These are phyloP conservation scores for Debaryomyces tyrocola DNA, from an alignment of 805 yeast species.

Conservation along the genomic window DNA sequence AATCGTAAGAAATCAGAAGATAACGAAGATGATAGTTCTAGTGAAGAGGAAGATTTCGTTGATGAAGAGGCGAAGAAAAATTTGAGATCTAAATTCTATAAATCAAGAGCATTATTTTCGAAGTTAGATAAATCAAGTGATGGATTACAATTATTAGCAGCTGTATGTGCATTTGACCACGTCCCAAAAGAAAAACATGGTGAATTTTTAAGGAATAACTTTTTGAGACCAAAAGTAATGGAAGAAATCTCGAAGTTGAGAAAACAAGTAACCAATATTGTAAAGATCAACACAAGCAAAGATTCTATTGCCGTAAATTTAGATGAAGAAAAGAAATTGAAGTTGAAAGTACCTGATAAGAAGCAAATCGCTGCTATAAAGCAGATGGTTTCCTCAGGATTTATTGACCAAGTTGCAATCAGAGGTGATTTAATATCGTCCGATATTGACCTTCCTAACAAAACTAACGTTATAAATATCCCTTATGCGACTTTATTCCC, in stretches of 20 bases:
- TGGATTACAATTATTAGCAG: slow-evolving; percentile 70
- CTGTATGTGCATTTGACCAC: slow-evolving; percentile 85
- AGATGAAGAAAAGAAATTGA: slow-evolving; percentile 42
- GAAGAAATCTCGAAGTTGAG: slow-evolving; percentile 82
- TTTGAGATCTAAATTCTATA: slow-evolving; percentile 52
- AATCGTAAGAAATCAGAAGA: slow-evolving; percentile 13
- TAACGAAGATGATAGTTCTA: slow-evolving; percentile 31
- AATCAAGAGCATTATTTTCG: slow-evolving; percentile 60
- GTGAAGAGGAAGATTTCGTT: slow-evolving; percentile 36
- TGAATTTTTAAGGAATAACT: slow-evolving; percentile 58
- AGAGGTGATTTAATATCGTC: slow-evolving; percentile 73
- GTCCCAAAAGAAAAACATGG: slow-evolving; percentile 48
- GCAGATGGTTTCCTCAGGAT: slow-evolving; percentile 92
- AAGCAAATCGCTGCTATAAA: slow-evolving; percentile 75
- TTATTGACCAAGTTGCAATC: slow-evolving; percentile 84
- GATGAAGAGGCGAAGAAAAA: slow-evolving; percentile 41
- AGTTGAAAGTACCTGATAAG: slow-evolving; percentile 65
- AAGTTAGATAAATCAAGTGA: slow-evolving; percentile 76
- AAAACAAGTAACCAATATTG: slow-evolving; percentile 74
- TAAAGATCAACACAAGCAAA: slow-evolving; percentile 60
- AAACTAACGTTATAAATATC: slow-evolving; percentile 53
- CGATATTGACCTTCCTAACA: slow-evolving; percentile 61
- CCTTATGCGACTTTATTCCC: slow-evolving; percentile 67
- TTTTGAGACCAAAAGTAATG: slow-evolving; percentile 76
- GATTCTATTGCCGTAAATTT: slow-evolving; percentile 54